phyloP scores from a whole-genome alignment of 2,329 filamentous ascomycete genomes.

The Lachnellula subtilissima region DNA sequence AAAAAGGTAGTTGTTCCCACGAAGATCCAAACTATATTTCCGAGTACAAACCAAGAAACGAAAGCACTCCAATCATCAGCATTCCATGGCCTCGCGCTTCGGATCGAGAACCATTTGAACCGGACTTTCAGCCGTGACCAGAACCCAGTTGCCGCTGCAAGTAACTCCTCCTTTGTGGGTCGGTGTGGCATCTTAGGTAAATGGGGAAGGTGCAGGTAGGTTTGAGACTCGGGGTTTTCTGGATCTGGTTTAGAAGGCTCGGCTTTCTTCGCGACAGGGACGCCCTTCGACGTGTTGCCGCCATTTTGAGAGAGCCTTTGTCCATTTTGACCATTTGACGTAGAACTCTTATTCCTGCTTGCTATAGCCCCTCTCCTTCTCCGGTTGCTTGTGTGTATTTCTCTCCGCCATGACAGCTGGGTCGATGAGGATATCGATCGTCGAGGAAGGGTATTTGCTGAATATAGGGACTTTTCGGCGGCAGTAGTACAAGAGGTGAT shows the following conservation, averaged over 20 bases:
- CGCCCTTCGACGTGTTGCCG: slow-evolving; percentile 12
- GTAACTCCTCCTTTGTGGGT: slow-evolving; percentile 87
- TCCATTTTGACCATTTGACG: slow-evolving; percentile 22
- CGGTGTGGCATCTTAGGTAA: slow-evolving; percentile 74
- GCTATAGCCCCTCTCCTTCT: slow-evolving; percentile 20
- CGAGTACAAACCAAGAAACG: slow-evolving; percentile 89
- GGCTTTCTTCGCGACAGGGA: slow-evolving; percentile 10
- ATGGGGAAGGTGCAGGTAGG: slow-evolving; percentile 52
- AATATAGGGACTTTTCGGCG: slow-evolving; percentile 22
- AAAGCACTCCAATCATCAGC: slow-evolving; percentile 95
- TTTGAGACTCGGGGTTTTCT: slow-evolving; percentile 34
- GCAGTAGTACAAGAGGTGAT: slow-evolving; percentile 18
- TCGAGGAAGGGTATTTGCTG: slow-evolving; percentile 10
- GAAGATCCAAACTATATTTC: slow-evolving; percentile 93
- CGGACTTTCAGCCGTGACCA: slow-evolving; percentile 85
- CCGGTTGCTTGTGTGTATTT: slow-evolving; percentile 27
- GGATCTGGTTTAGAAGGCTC: slow-evolving; percentile 8
- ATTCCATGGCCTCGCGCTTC: slow-evolving; percentile 91
- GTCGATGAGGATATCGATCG: slow-evolving; percentile 11
- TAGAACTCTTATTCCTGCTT: slow-evolving; percentile 31
- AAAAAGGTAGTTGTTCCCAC: slow-evolving; percentile 97
- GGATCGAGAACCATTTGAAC: slow-evolving; percentile 97
- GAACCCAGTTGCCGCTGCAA: slow-evolving; percentile 88
- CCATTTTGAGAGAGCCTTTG: slow-evolving; percentile 19
- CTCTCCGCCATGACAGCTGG: slow-evolving; percentile 25